These are phyloP conservation scores for Pseudocercospora macadamiae DNA, from an alignment of 2,329 filamentous ascomycete genomes.

Conservation along the genomic window DNA sequence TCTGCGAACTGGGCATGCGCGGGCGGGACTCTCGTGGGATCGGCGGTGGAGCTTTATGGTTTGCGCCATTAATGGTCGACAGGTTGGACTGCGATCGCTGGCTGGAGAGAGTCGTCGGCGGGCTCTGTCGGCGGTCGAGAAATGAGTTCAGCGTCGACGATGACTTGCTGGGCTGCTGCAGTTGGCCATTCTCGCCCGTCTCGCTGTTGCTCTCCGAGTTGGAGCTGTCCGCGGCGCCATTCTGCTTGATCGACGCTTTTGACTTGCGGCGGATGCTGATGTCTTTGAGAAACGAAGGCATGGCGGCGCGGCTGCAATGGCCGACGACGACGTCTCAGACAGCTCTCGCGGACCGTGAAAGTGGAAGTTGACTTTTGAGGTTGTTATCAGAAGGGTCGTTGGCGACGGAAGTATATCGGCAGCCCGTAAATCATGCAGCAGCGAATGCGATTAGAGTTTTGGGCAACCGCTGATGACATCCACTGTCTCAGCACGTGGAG, in stretches of 20 bases:
- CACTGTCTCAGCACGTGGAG: not conserved
- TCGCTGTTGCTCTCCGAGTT: constrained; percentile 51
- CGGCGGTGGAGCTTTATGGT: constrained; percentile 42
- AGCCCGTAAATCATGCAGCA: not conserved
- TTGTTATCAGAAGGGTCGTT: not conserved
- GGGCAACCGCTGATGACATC: not conserved
- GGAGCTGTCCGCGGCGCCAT: constrained; percentile 55
- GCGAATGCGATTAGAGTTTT: not conserved
- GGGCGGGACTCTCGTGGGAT: constrained; percentile 37
- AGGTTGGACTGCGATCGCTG: constrained; percentile 63
- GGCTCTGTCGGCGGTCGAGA: constrained; percentile 67
- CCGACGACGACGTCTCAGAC: not conserved
- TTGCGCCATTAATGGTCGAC: constrained; percentile 56
- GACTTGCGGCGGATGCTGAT: constrained; percentile 25
- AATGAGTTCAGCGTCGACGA: constrained; percentile 64
- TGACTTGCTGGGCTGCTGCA: constrained; percentile 53
- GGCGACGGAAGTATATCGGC: not conserved
- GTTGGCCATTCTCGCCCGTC: constrained; percentile 15
- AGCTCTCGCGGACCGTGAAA: not conserved
- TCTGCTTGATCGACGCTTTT: constrained; percentile 22
- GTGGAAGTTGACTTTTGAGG: not conserved
- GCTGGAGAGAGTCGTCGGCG: constrained; percentile 70
- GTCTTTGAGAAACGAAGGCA: constrained; percentile 31
- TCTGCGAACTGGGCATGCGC: constrained; percentile 34
- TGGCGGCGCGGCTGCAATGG: constrained; percentile 4